Evolutionary conservation across 768 basidiomycete genomes (phyloP).

Genomic region (Cubamyces lactineus): DNA sequence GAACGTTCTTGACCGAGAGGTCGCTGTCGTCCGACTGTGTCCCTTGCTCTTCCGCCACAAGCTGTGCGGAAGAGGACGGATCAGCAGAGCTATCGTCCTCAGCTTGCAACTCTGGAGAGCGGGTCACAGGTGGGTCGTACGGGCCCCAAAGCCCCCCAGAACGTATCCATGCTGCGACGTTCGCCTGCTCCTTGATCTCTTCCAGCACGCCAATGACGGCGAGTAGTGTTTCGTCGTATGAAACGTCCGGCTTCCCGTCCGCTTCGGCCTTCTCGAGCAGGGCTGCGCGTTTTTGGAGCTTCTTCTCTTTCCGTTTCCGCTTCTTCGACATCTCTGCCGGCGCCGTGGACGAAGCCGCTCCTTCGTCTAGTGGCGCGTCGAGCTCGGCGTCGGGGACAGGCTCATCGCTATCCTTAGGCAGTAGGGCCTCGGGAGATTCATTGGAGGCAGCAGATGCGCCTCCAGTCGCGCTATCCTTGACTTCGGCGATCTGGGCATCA

Average conservation of each 20-base stretch:
- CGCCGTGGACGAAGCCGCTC: not conserved
- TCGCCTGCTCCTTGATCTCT: constrained; percentile 56
- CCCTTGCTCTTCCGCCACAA: not conserved
- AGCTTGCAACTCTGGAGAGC: not conserved
- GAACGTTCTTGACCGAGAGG: constrained; percentile 7
- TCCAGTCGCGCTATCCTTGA: not conserved
- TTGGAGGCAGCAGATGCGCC: not conserved
- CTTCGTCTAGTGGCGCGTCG: not conserved
- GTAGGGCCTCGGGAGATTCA: not conserved
- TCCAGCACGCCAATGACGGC: constrained; percentile 72
- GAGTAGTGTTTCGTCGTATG: constrained; percentile 58
- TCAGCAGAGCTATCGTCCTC: not conserved
- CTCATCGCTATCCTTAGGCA: not conserved
- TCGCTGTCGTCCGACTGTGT: constrained; percentile 8
- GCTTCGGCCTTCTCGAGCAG: constrained; percentile 18
- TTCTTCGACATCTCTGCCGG: constrained; percentile 24
- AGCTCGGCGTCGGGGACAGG: not conserved
- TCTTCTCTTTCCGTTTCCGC: constrained; percentile 30
- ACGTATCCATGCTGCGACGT: constrained; percentile 70
- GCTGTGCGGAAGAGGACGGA: not conserved
- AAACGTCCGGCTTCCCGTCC: constrained; percentile 23
- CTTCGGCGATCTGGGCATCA: constrained; percentile 22
- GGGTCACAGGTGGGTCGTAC: not conserved
- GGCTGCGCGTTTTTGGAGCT: constrained; percentile 21
- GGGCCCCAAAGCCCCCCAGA: constrained; percentile 52